phyloP scores from a whole-genome alignment of 306 rosid genomes.

The Prunus armeniaca region DNA sequence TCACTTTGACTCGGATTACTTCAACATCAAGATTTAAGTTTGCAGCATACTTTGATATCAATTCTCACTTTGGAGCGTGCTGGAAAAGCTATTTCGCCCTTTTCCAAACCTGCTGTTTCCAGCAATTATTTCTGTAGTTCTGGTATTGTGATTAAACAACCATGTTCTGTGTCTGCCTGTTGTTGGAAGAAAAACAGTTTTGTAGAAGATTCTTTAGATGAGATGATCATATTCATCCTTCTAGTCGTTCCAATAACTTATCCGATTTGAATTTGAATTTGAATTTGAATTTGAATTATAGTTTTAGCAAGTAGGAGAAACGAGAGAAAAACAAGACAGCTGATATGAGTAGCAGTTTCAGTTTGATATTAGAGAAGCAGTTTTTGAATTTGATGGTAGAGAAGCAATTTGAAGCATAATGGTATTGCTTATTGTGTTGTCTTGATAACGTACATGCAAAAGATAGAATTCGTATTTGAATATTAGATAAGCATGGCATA shows the following conservation, averaged over 20 bases:
- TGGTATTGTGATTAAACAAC: neutral
- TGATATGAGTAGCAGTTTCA: no score
- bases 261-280: neutral
- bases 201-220: conserved; percentile 21
- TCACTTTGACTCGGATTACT: conserved; percentile 89
- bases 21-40: conserved; percentile 71
- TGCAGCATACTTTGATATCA: conserved; percentile 14
- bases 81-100: neutral
- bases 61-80: neutral
- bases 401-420: no score
- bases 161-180: conserved; percentile 1
- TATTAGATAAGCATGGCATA: neutral
- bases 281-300: neutral
- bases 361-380: no score
- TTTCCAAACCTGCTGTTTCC: neutral
- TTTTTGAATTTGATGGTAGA: no score
- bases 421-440: no score
- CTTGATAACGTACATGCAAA: no score
- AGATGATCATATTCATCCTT: neutral
- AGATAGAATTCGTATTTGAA: no score
- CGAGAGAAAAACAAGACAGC: no score
- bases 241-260: neutral
- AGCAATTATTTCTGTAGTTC: neutral
- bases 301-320: neutral
- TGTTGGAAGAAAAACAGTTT: conserved; percentile 19